Evolutionary conservation across 371 early-diverging fungal genomes (phyloP).

Genomic region (Blakeslea trispora): DNA sequence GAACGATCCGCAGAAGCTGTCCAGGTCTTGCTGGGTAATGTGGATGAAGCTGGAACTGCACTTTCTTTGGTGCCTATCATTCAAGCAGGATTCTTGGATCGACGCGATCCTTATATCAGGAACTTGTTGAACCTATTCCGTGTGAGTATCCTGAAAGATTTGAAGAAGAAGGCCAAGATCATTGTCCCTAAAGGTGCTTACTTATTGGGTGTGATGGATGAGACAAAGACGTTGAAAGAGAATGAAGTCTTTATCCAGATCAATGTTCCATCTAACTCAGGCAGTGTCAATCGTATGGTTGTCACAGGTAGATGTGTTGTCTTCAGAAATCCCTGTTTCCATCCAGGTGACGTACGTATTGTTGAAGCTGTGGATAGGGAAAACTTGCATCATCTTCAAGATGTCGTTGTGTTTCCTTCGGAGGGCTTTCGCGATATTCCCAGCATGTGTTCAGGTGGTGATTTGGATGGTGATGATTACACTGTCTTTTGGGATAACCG

Average conservation of each 20-base stretch:
- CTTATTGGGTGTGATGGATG: conserved; percentile 83
- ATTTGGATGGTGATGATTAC: conserved; percentile 86
- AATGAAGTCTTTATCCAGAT: conserved; percentile 72
- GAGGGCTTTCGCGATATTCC: conserved; percentile 75
- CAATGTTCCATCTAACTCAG: conserved; percentile 23
- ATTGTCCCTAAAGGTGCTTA: conserved; percentile 65
- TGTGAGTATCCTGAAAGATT: conserved; percentile 57
- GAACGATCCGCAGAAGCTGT: conserved; percentile 47
- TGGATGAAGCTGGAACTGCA: conserved; percentile 61
- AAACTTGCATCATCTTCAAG: conserved; percentile 56
- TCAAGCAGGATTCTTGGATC: conserved; percentile 57
- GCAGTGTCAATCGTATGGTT: conserved; percentile 22
- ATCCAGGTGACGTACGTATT: conserved; percentile 83
- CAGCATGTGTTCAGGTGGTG: conserved; percentile 82
- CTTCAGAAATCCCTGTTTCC: conserved; percentile 76
- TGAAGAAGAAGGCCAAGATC: conserved; percentile 73
- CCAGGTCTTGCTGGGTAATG: conserved; percentile 46
- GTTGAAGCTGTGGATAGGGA: conserved; percentile 67
- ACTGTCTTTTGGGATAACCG: conserved; percentile 71
- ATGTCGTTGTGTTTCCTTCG: conserved; percentile 82
- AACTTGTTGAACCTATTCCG: conserved; percentile 59
- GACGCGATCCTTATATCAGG: conserved; percentile 57
- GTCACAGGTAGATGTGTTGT: conserved; percentile 57
- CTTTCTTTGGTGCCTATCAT: conserved; percentile 56
- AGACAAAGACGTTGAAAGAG: conserved; percentile 63